Evolutionary conservation across 257 asterid species (phyloP).

Genomic region (Petunia secreta): DNA sequence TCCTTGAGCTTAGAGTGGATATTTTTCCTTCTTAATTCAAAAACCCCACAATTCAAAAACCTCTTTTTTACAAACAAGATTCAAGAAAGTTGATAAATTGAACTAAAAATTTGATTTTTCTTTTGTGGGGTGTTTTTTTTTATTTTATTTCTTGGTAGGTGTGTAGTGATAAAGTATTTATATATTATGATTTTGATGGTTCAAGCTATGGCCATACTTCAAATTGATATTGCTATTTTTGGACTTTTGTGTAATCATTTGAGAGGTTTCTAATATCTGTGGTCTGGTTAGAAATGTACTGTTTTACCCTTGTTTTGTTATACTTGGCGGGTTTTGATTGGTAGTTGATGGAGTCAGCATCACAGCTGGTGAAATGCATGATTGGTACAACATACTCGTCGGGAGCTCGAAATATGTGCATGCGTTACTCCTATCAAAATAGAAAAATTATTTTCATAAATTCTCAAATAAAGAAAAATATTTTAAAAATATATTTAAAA

Average conservation of each 20-base stretch:
- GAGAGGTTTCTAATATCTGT: background rate
- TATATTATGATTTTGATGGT: background rate
- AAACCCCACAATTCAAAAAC: conserved; percentile 24
- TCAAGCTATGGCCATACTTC: conserved; percentile 17
- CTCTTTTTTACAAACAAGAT: background rate
- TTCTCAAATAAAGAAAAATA: too few relatives aligned
- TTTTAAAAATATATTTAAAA: too few relatives aligned
- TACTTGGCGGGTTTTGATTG: background rate
- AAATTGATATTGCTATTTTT: background rate
- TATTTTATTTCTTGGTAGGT: background rate
- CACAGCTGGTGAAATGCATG: background rate
- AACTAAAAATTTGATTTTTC: background rate
- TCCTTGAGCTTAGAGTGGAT: background rate
- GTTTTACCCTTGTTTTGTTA: background rate
- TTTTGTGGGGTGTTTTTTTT: background rate
- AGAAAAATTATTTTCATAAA: too few relatives aligned
- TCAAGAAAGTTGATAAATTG: background rate
- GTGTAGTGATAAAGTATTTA: conserved; percentile 2
- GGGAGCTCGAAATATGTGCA: too few relatives aligned
- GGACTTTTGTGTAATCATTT: conserved; percentile 2
- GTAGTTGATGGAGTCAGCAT: background rate
- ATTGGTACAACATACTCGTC: too few relatives aligned
- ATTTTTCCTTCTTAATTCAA: background rate
- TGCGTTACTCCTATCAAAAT: too few relatives aligned
- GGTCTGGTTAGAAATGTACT: background rate